Evolutionary conservation across 495 filamentous ascomycete genomes (phyloP).

Genomic region (Lasiosphaeria hispida): DNA sequence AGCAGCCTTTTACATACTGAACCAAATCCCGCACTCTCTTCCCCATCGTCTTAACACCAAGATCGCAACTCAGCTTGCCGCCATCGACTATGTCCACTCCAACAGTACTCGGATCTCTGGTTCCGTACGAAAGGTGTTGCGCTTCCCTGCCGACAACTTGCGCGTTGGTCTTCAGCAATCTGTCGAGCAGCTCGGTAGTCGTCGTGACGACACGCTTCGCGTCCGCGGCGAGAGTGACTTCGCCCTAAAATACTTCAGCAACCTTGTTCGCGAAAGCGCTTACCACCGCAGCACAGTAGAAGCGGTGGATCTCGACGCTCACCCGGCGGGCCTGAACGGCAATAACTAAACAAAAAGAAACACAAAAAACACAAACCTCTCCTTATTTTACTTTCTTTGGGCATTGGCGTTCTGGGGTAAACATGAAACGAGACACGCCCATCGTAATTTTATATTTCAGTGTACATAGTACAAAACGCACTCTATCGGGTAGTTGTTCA

Average conservation of each 20-base stretch:
- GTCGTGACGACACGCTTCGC: constrained; percentile 76
- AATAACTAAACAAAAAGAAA: neutral
- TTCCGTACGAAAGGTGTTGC: constrained; percentile 83
- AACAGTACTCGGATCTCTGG: constrained; percentile 80
- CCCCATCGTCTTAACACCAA: constrained; percentile 83
- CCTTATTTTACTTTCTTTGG: too few relatives aligned
- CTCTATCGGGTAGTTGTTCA: too few relatives aligned
- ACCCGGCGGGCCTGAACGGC: constrained; percentile 42
- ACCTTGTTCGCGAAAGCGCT: constrained; percentile 72
- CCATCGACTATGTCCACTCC: constrained; percentile 86
- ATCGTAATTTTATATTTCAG: too few relatives aligned
- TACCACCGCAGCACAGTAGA: constrained; percentile 72
- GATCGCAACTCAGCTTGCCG: constrained; percentile 70
- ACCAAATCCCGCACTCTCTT: constrained; percentile 82
- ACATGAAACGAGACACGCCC: too few relatives aligned
- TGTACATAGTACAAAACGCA: too few relatives aligned
- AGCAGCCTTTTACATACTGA: constrained; percentile 73
- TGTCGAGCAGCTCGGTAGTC: constrained; percentile 74
- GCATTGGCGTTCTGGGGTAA: too few relatives aligned
- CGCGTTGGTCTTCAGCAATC: constrained; percentile 74
- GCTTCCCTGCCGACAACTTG: constrained; percentile 77
- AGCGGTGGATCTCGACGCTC: constrained; percentile 75
- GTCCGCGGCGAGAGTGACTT: constrained; percentile 69
- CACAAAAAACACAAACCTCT: neutral
- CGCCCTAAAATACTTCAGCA: constrained; percentile 82